A percentile compares a stretch with the other conserved stretches of the same genome.
phyloP scores from a whole-genome alignment of 805 yeast genomes.

The Zygotorulaspora danielsina region DNA sequence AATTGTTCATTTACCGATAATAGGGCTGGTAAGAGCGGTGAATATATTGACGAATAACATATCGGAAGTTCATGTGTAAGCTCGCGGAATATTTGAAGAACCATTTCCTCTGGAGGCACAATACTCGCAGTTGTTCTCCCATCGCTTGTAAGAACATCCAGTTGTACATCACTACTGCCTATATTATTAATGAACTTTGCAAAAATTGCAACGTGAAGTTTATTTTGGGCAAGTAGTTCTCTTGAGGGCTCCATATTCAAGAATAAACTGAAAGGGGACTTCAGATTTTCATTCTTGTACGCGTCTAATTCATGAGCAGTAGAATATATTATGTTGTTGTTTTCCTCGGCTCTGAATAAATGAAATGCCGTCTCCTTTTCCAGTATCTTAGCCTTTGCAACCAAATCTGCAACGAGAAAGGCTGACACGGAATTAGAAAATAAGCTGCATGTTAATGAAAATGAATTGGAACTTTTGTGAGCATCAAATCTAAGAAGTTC shows the following conservation, averaged over 20 bases:
- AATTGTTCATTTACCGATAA: conserved; percentile 23
- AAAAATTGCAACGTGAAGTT: conserved; percentile 46
- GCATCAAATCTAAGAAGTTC: conserved; percentile 31
- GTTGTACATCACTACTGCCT: conserved; percentile 13
- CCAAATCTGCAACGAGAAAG: conserved; percentile 48
- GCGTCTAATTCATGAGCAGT: conserved; percentile 62
- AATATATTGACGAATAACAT: conserved; percentile 26
- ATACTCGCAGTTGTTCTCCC: conserved; percentile 8
- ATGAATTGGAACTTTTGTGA: conserved; percentile 18
- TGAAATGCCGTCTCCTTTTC: conserved; percentile 84
- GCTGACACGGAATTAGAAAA: conserved; percentile 44
- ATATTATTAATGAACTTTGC: conserved; percentile 41
- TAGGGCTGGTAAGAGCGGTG: conserved; percentile 21
- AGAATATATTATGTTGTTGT: conserved; percentile 47
- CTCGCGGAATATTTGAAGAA: conserved; percentile 9
- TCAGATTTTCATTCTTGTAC: conserved; percentile 51
- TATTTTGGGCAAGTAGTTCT: conserved; percentile 36
- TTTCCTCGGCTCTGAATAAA: conserved; percentile 53
- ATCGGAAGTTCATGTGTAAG: conserved; percentile 17
- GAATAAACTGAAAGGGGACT: conserved; percentile 62
- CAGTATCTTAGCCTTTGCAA: conserved; percentile 63
- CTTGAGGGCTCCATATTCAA: conserved; percentile 51
- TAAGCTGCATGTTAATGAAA: conserved; percentile 26
- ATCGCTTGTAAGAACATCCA: conserved; percentile 16
- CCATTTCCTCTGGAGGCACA: conserved; percentile 16